phyloP scores from a whole-genome alignment of 192 early-diverging fungal genomes.

The Backusella tarrabulga region DNA sequence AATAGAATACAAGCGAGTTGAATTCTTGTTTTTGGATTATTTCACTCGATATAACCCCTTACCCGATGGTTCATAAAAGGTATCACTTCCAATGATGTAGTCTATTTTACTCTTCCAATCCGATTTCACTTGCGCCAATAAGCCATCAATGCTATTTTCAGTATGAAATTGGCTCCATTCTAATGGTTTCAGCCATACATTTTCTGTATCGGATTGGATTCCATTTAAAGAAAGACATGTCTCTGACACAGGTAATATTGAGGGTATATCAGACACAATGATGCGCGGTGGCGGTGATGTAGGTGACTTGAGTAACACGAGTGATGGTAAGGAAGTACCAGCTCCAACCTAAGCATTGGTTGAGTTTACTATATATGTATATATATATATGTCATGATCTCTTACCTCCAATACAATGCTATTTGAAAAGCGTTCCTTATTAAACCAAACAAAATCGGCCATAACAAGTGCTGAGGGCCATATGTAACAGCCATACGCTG shows the following conservation, averaged over 20 bases:
- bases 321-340: constrained; percentile 66
- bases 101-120: constrained; percentile 36
- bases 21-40: neutral
- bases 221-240: constrained; percentile 33
- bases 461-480: constrained; percentile 76
- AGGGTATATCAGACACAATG: constrained; percentile 41
- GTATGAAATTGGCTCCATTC: constrained; percentile 45
- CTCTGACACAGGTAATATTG: constrained; percentile 40
- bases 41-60: neutral
- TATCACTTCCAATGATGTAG: constrained; percentile 55
- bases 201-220: constrained; percentile 7
- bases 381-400: too few relatives aligned
- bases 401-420: constrained; percentile 39
- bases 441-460: constrained; percentile 52
- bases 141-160: constrained; percentile 33
- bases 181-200: constrained; percentile 42
- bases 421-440: constrained; percentile 32
- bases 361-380: too few relatives aligned
- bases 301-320: constrained; percentile 45
- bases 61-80: constrained; percentile 58
- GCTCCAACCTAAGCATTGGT: constrained; percentile 42
- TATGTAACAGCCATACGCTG: constrained; percentile 62
- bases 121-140: constrained; percentile 30
- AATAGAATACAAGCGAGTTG: neutral
- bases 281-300: constrained; percentile 11